Evolutionary conservation across 1,284 basidiomycete species (phyloP).

Genomic region (Cutaneotrichosporon sp.): DNA sequence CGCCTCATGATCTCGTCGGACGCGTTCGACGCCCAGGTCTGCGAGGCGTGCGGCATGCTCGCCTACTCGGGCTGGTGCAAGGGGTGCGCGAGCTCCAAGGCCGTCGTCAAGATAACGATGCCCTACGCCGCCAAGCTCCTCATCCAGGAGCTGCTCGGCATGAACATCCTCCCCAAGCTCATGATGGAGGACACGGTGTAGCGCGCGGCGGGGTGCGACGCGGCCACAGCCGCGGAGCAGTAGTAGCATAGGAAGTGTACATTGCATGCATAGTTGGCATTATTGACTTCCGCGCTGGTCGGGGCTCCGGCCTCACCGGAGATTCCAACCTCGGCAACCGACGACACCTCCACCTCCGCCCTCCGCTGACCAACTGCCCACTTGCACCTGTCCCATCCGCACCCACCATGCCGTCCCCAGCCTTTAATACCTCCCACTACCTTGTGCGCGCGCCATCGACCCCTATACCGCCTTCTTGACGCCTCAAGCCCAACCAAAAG

Average conservation of each 20-base stretch:
- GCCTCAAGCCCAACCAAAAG: too few relatives aligned
- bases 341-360: background rate
- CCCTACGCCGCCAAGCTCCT: slow-evolving; percentile 97
- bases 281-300: background rate
- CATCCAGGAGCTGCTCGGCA: slow-evolving; percentile 97
- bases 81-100: slow-evolving; percentile 94
- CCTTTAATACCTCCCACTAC: too few relatives aligned
- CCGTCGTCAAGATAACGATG: slow-evolving; percentile 94
- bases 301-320: background rate
- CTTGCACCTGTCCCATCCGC: background rate
- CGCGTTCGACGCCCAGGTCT: slow-evolving; percentile 96
- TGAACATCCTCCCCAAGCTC: slow-evolving; percentile 87
- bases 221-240: too few relatives aligned
- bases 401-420: background rate
- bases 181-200: slow-evolving; percentile 64
- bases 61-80: slow-evolving; percentile 93
- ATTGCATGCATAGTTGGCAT: slow-evolving; percentile 17
- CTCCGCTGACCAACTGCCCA: background rate
- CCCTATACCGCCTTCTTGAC: too few relatives aligned
- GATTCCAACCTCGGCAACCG: background rate
- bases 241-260: slow-evolving; percentile 2
- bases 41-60: slow-evolving; percentile 91
- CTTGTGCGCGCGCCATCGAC: too few relatives aligned
- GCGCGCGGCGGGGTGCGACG: too few relatives aligned
- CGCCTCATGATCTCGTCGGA: slow-evolving; percentile 98